Conservation (phyloP, 306 rosid genomes). For the Cicer pinnatifidum region DNA sequence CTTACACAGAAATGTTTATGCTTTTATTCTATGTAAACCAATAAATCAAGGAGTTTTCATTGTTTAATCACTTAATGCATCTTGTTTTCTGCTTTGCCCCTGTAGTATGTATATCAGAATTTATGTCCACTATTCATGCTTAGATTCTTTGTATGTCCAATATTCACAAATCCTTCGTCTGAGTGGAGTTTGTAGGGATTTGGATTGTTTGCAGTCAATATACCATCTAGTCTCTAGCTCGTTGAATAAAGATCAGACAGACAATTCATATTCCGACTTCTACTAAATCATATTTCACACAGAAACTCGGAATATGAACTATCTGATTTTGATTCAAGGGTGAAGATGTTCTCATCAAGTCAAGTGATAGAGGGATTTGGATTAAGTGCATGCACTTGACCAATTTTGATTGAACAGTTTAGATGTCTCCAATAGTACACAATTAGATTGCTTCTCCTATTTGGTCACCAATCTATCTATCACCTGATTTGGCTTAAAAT, state of each 20-base stretch:
- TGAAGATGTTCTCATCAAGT: background rate
- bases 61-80: conserved; percentile 44
- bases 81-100: conserved; percentile 33
- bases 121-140: conserved; percentile 19
- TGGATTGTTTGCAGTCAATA: background rate
- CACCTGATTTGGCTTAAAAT: conserved; percentile 39
- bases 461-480: conserved; percentile 25
- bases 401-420: too few relatives aligned
- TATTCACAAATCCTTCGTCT: conserved; percentile 8
- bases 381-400: too few relatives aligned
- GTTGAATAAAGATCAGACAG: background rate
- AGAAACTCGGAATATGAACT: background rate
- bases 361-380: conserved; percentile 4
- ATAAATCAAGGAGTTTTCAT: conserved; percentile 58
- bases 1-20: conserved; percentile 51
- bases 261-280: background rate
- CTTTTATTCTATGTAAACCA: conserved; percentile 53
- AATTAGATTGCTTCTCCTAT: background rate
- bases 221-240: background rate
- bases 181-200: background rate
- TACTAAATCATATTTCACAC: background rate
- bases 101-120: conserved; percentile 30
- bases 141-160: background rate
- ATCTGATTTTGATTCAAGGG: background rate
- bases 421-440: too few relatives aligned